These are phyloP conservation scores for Suillus variegatus DNA, from an alignment of 768 basidiomycete species.

Conservation along the genomic window DNA sequence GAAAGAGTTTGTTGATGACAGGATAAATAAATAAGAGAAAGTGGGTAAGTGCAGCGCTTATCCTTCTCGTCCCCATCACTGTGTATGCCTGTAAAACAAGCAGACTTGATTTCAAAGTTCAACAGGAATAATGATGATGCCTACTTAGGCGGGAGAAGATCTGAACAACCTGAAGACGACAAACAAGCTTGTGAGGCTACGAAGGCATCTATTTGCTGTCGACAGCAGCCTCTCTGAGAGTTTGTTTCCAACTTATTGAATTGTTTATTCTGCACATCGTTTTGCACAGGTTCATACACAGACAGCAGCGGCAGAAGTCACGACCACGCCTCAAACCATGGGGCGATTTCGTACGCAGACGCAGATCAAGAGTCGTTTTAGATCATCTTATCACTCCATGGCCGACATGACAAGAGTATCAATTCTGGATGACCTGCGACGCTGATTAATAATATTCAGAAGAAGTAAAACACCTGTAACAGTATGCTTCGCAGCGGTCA, in stretches of 20 bases:
- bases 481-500: background rate
- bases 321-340: constrained; percentile 62
- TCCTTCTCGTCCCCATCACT: background rate
- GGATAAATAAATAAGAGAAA: background rate
- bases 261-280: constrained; percentile 22
- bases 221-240: constrained; percentile 31
- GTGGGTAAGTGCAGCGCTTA: background rate
- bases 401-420: background rate
- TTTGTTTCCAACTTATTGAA: constrained; percentile 23
- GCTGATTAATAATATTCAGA: background rate
- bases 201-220: constrained; percentile 38
- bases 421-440: constrained; percentile 20
- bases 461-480: background rate
- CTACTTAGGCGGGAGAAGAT: background rate
- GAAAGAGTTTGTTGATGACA: background rate
- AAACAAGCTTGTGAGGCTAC: too few relatives aligned
- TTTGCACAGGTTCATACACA: constrained; percentile 41
- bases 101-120: background rate
- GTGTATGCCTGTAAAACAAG: background rate
- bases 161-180: background rate
- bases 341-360: constrained; percentile 73
- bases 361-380: constrained; percentile 55
- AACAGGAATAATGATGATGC: background rate
- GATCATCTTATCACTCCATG: background rate
- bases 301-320: constrained; percentile 53